Evolutionary conservation across 345 rosid species (phyloP).

Genomic region (Populus simonii): DNA sequence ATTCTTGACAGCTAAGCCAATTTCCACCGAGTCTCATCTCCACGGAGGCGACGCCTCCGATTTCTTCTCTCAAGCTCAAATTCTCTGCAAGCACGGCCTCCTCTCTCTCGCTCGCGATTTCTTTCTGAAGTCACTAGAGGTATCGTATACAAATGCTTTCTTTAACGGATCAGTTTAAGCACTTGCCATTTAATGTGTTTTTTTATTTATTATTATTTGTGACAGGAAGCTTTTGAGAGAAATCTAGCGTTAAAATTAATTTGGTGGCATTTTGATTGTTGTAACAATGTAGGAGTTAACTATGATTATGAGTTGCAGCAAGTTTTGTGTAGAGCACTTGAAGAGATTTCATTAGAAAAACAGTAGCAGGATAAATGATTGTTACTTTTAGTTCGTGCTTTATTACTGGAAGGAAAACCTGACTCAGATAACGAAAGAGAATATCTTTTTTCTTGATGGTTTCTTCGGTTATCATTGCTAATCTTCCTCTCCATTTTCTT

Average conservation of each 20-base stretch:
- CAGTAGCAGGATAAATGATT: slow-evolving; percentile 72
- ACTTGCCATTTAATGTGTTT: not conserved
- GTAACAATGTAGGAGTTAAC: slow-evolving; percentile 24
- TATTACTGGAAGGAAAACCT: slow-evolving; percentile 28
- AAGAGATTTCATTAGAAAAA: slow-evolving; percentile 55
- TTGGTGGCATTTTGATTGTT: slow-evolving; percentile 71
- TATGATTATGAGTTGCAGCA: slow-evolving; percentile 54
- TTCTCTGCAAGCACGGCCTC: no score
- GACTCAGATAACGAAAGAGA: slow-evolving; percentile 40
- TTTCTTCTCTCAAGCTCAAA: no score
- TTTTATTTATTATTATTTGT: not conserved
- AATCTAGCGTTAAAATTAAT: slow-evolving; percentile 50
- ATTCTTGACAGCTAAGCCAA: no score
- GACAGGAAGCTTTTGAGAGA: slow-evolving; percentile 67
- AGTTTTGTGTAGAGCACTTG: slow-evolving; percentile 64
- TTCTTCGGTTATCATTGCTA: slow-evolving; percentile 76
- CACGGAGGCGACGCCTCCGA: no score
- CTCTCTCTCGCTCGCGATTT: slow-evolving; percentile 54
- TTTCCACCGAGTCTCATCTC: no score
- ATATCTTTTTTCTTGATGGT: slow-evolving; percentile 54
- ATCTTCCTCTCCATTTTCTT: slow-evolving; percentile 82
- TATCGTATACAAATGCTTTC: slow-evolving; percentile 7
- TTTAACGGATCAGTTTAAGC: not conserved
- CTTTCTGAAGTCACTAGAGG: slow-evolving; percentile 72
- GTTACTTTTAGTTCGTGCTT: slow-evolving; percentile 53